A percentile compares a stretch with the other conserved stretches of the same genome.
These are phyloP conservation scores for Coemansia aciculifera DNA, from an alignment of 192 early-diverging fungal genomes.

Conservation along the genomic window DNA sequence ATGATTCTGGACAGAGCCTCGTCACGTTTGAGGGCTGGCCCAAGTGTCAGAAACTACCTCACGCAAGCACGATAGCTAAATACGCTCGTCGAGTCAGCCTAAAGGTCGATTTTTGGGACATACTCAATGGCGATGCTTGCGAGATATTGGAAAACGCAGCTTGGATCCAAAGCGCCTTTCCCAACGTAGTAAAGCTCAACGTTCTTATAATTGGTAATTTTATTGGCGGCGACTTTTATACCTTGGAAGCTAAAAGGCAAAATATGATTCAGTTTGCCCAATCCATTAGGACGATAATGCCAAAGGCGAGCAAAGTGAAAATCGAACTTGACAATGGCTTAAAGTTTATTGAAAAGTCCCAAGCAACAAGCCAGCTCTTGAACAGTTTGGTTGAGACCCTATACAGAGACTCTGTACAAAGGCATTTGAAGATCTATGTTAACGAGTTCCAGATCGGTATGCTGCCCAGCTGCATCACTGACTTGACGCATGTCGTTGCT, in stretches of 20 bases:
- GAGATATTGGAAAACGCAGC: conserved; percentile 4
- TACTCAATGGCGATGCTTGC: conserved; percentile 5
- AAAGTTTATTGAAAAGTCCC: background rate
- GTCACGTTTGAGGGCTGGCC: conserved; percentile 5
- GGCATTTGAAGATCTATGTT: background rate
- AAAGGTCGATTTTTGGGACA: conserved; percentile 2
- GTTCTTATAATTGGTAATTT: background rate
- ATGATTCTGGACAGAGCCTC: background rate
- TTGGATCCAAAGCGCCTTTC: background rate
- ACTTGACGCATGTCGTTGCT: background rate
- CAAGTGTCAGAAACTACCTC: background rate
- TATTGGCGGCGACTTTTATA: conserved; percentile 5
- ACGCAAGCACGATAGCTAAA: background rate
- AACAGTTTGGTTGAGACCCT: background rate
- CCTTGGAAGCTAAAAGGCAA: background rate
- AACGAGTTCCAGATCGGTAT: conserved; percentile 3
- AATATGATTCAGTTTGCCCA: background rate
- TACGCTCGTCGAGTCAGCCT: background rate
- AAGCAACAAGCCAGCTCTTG: background rate
- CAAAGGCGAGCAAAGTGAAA: background rate
- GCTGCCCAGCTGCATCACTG: conserved; percentile 1
- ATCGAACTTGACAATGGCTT: background rate
- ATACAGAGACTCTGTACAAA: background rate
- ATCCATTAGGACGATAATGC: background rate
- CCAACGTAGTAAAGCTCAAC: background rate